phyloP scores from a whole-genome alignment of 495 filamentous ascomycete genomes.

The Xylaria cubensis region DNA sequence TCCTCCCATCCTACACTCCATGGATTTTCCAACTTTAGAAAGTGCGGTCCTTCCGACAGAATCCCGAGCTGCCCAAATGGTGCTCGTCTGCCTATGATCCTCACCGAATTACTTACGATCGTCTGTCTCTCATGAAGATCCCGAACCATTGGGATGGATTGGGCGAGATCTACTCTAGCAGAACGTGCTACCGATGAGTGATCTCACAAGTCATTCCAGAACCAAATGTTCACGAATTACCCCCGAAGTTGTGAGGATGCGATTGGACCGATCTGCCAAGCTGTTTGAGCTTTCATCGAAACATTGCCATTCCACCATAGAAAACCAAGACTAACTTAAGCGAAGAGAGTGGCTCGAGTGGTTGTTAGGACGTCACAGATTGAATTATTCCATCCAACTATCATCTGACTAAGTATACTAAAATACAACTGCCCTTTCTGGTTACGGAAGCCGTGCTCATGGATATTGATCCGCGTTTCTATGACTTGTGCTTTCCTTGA shows the following conservation, averaged over 20 bases:
- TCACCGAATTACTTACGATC: neutral
- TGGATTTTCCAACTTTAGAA: neutral
- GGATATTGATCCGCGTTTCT: neutral
- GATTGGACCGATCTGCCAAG: constrained; percentile 7
- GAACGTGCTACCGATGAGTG: neutral
- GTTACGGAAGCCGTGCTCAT: neutral
- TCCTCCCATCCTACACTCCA: neutral
- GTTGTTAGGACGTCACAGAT: neutral
- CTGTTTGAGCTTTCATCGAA: constrained; percentile 3
- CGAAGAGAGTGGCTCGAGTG: neutral
- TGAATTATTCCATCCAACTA: neutral
- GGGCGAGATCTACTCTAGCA: neutral
- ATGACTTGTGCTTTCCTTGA: neutral
- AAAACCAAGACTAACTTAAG: constrained; percentile 3
- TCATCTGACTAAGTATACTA: neutral
- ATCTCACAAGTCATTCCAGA: neutral
- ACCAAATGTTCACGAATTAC: neutral
- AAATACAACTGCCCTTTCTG: constrained; percentile 12
- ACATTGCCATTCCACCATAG: neutral
- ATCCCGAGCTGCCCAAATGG: constrained; percentile 10
- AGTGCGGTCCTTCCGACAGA: neutral
- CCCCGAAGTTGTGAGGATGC: neutral
- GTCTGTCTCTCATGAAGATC: constrained; percentile 12
- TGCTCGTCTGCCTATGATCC: constrained; percentile 2
- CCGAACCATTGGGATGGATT: neutral